Conservation (phyloP, 371 early-diverging fungal genomes). For the Mucor saturninus region DNA sequence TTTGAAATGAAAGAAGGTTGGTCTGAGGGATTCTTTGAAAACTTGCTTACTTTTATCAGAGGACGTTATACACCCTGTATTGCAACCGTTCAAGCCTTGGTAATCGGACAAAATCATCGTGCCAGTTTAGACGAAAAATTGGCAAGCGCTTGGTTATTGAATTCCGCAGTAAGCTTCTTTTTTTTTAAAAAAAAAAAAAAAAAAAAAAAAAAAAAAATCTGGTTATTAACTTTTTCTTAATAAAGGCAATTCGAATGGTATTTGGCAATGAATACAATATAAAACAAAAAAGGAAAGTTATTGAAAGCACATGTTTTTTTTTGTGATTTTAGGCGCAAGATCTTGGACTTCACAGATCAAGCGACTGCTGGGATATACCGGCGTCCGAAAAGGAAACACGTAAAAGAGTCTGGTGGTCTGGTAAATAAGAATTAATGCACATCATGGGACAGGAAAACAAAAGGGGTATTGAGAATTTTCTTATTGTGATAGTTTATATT, state of each 20-base stretch:
- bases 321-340: slow-evolving; percentile 57
- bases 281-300: neutral
- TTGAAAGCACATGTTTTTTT: neutral
- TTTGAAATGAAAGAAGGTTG: slow-evolving; percentile 34
- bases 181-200: neutral
- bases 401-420: slow-evolving; percentile 68
- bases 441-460: neutral
- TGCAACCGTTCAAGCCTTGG: slow-evolving; percentile 48
- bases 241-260: slow-evolving; percentile 37
- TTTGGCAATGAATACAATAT: slow-evolving; percentile 4
- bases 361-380: slow-evolving; percentile 56
- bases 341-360: slow-evolving; percentile 68
- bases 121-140: slow-evolving; percentile 47
- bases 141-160: slow-evolving; percentile 46
- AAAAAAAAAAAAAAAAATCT: neutral
- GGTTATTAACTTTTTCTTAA: neutral
- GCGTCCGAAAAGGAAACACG: slow-evolving; percentile 62
- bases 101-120: slow-evolving; percentile 47
- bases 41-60: slow-evolving; percentile 36
- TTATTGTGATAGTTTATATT: slow-evolving; percentile 43
- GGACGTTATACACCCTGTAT: slow-evolving; percentile 43
- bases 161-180: slow-evolving; percentile 36
- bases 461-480: too few species aligned
- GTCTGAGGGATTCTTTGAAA: slow-evolving; percentile 50
- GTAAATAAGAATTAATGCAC: neutral